phyloP scores from a whole-genome alignment of 805 yeast species.

The Myxozyma mucilagina region DNA sequence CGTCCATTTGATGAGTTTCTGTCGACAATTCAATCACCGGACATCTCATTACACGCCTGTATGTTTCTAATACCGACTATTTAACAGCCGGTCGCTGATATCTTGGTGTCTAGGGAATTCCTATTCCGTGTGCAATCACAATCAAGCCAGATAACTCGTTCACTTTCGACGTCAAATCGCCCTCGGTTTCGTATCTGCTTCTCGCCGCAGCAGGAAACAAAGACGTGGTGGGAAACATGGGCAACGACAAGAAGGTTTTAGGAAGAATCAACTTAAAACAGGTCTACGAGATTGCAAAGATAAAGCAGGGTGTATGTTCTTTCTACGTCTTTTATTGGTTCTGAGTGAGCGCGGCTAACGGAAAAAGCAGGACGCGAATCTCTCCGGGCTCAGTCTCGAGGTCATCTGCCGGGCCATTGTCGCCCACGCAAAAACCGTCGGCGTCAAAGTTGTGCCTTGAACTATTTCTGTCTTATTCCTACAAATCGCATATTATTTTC shows the following conservation, averaged over 20 bases:
- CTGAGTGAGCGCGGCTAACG: neutral
- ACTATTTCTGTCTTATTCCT: too few relatives aligned
- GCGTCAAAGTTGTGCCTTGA: neutral
- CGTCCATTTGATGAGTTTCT: neutral
- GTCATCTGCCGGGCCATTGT: slow-evolving; percentile 55
- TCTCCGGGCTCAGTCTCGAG: slow-evolving; percentile 66
- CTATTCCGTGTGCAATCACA: slow-evolving; percentile 80
- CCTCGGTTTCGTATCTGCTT: slow-evolving; percentile 85
- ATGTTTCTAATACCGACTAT: neutral
- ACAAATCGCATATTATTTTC: too few relatives aligned
- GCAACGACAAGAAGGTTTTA: slow-evolving; percentile 41
- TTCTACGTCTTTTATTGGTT: slow-evolving; percentile 31
- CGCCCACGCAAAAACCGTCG: neutral
- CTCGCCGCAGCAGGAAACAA: slow-evolving; percentile 39
- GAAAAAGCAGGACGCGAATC: slow-evolving; percentile 60
- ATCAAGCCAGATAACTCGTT: slow-evolving; percentile 93
- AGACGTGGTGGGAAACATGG: slow-evolving; percentile 41
- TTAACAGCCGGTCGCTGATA: neutral
- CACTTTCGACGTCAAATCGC: slow-evolving; percentile 81
- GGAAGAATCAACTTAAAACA: slow-evolving; percentile 84
- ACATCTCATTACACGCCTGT: neutral
- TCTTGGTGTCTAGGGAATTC: slow-evolving; percentile 56
- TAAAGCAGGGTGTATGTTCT: slow-evolving; percentile 58
- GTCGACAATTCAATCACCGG: neutral
- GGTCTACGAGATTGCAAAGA: slow-evolving; percentile 89